Base-by-base conservation (phyloP, 176 grass and related monocot species). In the Tuctoria greenei region DNA sequence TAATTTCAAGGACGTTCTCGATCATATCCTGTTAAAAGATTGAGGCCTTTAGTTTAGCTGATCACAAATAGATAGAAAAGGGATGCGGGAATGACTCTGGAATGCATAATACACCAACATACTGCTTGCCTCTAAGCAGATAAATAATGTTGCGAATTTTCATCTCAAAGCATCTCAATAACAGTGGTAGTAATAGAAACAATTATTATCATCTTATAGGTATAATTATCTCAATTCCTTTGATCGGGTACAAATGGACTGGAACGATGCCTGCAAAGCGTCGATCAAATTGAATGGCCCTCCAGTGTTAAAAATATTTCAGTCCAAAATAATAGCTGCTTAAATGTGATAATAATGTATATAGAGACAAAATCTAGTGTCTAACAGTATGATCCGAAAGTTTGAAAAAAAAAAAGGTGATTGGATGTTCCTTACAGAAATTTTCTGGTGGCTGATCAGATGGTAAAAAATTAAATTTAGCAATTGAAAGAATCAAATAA, bases 1-100 rank as follows among this genome's bases (percentile, higher is more conserved):
- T 99, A 77, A 99, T 99, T 77, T 95, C 91, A 9, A 95, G 89
- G 45, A 99, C 91, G 75, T 99, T 99, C 84, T 99, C 89, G 40
- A 95, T 99, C 95, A 99, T 99, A 86, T 92, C 89, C 95, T 97
- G 83, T 97, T 59, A 54, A 49, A 86, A 84, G 42, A 69, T 15
- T 77, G 18, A 38, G 61, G 17, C 34, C 18, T 27, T 78, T 26
- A 64, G 56, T 76, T 83, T 59, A 80, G 36, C 18, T 26, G 46
- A 55, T 78, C 43, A 74, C 24, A 8, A 82, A 24, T 44, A 55
- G 47, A 44, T 56, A 78, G 16, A 69, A 34, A 71, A 25, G 47
- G 17, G 5, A 65, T 72, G 28, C 67, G 78, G 27, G 67, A 15
- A 78, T 28, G 18, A 11, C 58, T 71, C 23, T 73, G 40, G 71